These are phyloP conservation scores for Zelopaecilomyces penicillatus DNA, from an alignment of 2,329 filamentous ascomycete genomes.

Conservation along the genomic window DNA sequence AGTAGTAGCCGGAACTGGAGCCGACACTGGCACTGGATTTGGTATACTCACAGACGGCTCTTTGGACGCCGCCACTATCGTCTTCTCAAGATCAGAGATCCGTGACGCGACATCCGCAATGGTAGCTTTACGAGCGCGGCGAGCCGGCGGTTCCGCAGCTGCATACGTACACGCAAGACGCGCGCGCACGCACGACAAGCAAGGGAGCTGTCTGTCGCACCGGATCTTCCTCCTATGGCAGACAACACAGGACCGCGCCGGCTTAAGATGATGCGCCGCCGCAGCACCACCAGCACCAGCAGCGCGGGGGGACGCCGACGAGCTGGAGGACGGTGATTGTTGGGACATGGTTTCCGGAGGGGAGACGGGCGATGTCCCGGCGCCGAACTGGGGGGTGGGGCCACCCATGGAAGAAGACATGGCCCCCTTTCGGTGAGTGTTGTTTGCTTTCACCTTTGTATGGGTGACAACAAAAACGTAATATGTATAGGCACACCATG, in stretches of 20 bases:
- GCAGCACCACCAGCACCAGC: constrained; percentile 5
- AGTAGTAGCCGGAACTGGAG: neutral
- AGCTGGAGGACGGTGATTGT: neutral
- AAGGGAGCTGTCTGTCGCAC: constrained; percentile 64
- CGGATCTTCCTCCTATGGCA: constrained; percentile 53
- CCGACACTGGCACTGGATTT: neutral
- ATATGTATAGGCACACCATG: too few relatives aligned
- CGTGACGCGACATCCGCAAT: constrained; percentile 27
- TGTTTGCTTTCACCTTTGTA: too few relatives aligned
- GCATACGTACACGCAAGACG: constrained; percentile 23
- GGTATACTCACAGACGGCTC: constrained; percentile 6
- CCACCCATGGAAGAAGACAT: too few relatives aligned
- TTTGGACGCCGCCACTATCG: constrained; percentile 13
- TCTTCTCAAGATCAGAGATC: constrained; percentile 26
- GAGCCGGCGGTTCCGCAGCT: constrained; percentile 14
- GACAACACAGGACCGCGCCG: constrained; percentile 29
- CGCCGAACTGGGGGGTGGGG: too few relatives aligned
- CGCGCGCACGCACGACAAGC: constrained; percentile 55
- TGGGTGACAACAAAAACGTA: too few relatives aligned
- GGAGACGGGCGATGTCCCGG: neutral
- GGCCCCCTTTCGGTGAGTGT: too few relatives aligned
- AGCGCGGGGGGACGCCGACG: neutral
- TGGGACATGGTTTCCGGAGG: neutral
- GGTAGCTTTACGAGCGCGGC: constrained; percentile 20
- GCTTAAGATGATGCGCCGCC: constrained; percentile 7